These are phyloP conservation scores for Backusella macrospora DNA, from an alignment of 192 early-diverging fungal species.

Conservation along the genomic window DNA sequence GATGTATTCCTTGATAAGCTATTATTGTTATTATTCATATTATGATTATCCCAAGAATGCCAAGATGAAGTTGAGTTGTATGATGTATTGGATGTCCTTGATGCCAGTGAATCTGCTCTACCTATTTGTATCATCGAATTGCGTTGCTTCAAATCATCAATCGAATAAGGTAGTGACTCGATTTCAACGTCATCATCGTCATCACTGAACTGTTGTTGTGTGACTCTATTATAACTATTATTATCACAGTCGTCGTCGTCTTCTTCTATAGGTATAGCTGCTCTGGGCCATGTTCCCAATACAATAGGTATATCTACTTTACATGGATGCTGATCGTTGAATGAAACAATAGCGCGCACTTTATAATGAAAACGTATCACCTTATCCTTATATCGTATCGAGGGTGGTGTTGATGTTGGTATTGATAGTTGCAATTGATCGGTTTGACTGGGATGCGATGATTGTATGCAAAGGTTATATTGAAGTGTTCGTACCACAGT, in stretches of 20 bases:
- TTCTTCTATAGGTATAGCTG: conserved; percentile 44
- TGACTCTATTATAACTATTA: neutral
- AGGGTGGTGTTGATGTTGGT: conserved; percentile 37
- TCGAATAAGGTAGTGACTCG: neutral
- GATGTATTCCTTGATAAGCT: conserved; percentile 35
- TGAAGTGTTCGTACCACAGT: conserved; percentile 1
- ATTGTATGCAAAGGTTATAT: conserved; percentile 21
- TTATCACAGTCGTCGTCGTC: conserved; percentile 36
- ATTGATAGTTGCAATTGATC: conserved; percentile 27
- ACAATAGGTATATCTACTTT: conserved; percentile 37
- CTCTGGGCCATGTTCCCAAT: conserved; percentile 41
- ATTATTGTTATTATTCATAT: neutral
- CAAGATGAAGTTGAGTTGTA: conserved; percentile 21
- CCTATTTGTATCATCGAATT: conserved; percentile 6
- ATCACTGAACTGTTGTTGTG: neutral
- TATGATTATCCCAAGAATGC: conserved; percentile 25
- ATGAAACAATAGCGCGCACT: conserved; percentile 20
- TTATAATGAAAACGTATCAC: conserved; percentile 36
- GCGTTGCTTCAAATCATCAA: neutral
- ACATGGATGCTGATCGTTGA: conserved; percentile 6
- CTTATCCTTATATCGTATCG: conserved; percentile 29
- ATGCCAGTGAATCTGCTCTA: conserved; percentile 32
- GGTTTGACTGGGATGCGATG: conserved; percentile 24
- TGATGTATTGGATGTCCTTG: conserved; percentile 27
- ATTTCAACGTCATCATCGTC: conserved; percentile 26